Conservation (phyloP, 1,139 yeast genomes). For the Yamadazyma diddensiae region DNA sequence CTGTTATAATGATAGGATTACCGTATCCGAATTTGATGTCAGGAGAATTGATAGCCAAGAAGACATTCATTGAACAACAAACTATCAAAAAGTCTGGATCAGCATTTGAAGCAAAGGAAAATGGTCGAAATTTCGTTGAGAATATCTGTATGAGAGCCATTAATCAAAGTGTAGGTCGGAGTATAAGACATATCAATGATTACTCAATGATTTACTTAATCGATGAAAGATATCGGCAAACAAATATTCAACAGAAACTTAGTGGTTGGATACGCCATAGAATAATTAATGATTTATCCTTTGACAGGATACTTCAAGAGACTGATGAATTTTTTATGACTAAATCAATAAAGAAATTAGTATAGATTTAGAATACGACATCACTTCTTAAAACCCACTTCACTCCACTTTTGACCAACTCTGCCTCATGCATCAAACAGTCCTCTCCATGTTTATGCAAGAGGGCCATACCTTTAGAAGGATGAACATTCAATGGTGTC, state of each 20-base stretch:
- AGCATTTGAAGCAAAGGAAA: slow-evolving; percentile 35
- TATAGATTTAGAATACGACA: slow-evolving; percentile 33
- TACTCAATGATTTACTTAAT: slow-evolving; percentile 72
- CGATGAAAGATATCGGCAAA: slow-evolving; percentile 57
- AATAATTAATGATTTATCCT: slow-evolving; percentile 11
- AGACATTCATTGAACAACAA: slow-evolving; percentile 58
- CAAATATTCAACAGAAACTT: slow-evolving; percentile 56
- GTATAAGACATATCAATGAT: slow-evolving; percentile 81
- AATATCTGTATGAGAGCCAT: slow-evolving; percentile 90
- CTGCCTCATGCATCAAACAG: slow-evolving; percentile 61
- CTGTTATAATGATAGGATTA: slow-evolving; percentile 82
- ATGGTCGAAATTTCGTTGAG: slow-evolving; percentile 68
- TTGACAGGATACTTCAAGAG: slow-evolving; percentile 16
- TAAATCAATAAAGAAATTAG: slow-evolving; percentile 7
- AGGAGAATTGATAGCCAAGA: slow-evolving; percentile 77
- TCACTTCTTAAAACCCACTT: slow-evolving; percentile 70
- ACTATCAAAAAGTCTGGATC: slow-evolving; percentile 41
- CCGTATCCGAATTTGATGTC: slow-evolving; percentile 88
- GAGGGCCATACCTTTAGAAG: slow-evolving; percentile 56
- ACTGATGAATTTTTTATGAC: slow-evolving; percentile 25
- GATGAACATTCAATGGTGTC: slow-evolving; percentile 38
- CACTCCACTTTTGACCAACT: slow-evolving; percentile 48
- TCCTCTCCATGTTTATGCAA: slow-evolving; percentile 68
- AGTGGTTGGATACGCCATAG: slow-evolving; percentile 75
- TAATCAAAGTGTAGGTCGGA: slow-evolving; percentile 90